phyloP scores from a whole-genome alignment of 495 filamentous ascomycete species.

The Daldinia loculata region DNA sequence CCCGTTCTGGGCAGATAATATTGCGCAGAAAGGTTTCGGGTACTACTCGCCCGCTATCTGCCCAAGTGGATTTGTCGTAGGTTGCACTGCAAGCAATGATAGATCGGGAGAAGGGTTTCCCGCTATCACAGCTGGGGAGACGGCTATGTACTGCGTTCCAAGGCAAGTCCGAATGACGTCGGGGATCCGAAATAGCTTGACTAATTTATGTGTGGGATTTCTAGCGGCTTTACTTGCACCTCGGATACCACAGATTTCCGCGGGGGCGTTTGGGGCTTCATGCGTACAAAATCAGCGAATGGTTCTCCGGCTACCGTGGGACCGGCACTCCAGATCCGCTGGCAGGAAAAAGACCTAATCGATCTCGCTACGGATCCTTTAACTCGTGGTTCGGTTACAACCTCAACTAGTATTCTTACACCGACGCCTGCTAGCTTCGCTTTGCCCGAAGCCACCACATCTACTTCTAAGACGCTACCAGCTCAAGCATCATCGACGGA shows the following conservation, averaged over 20 bases:
- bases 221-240: constrained; percentile 49
- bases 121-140: constrained; percentile 47
- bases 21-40: constrained; percentile 48
- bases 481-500: background rate
- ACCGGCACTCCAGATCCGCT: constrained; percentile 53
- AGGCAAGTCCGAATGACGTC: constrained; percentile 14
- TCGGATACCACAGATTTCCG: constrained; percentile 53
- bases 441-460: background rate
- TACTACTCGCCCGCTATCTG: constrained; percentile 57
- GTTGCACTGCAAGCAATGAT: constrained; percentile 44
- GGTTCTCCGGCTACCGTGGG: constrained; percentile 48
- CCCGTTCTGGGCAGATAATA: constrained; percentile 46
- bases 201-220: constrained; percentile 3
- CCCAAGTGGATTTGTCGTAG: constrained; percentile 50
- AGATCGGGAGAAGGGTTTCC: constrained; percentile 50
- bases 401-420: background rate
- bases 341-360: constrained; percentile 49
- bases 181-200: background rate
- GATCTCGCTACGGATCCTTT: constrained; percentile 50
- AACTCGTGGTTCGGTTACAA: background rate
- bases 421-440: background rate
- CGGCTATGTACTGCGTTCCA: constrained; percentile 52
- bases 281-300: constrained; percentile 31
- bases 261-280: constrained; percentile 52
- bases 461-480: background rate